These are phyloP conservation scores for Phytophthora kernoviae DNA, from an alignment of 352 stramenopile species.

Conservation along the genomic window DNA sequence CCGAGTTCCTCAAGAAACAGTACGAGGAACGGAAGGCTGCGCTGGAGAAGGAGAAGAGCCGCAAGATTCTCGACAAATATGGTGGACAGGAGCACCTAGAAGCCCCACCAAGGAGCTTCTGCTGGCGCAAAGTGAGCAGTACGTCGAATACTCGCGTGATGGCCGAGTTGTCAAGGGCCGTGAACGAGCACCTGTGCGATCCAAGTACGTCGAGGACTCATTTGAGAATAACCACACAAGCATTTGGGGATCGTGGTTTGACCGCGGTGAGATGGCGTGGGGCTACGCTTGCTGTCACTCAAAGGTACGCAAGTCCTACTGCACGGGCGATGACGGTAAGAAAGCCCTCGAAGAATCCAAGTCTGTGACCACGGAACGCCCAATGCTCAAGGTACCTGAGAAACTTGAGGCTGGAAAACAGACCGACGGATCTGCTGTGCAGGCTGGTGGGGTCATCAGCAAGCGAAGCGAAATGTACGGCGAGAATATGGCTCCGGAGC, in stretches of 20 bases:
- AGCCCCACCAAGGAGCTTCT: slow-evolving; percentile 81
- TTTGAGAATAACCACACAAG: slow-evolving; percentile 96
- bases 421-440: slow-evolving; percentile 13
- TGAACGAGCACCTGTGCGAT: slow-evolving; percentile 83
- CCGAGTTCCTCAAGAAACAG: slow-evolving; percentile 96
- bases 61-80: slow-evolving; percentile 96
- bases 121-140: slow-evolving; percentile 90
- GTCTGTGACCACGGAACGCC: slow-evolving; percentile 45
- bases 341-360: slow-evolving; percentile 86
- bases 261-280: slow-evolving; percentile 93
- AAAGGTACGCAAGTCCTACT: slow-evolving; percentile 95
- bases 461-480: slow-evolving; percentile 91
- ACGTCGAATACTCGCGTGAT: slow-evolving; percentile 94
- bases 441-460: slow-evolving; percentile 37
- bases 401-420: slow-evolving; percentile 19
- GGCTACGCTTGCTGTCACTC: slow-evolving; percentile 98
- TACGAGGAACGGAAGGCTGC: slow-evolving; percentile 80
- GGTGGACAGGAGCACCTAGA: slow-evolving; percentile 93
- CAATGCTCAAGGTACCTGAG: slow-evolving; percentile 50
- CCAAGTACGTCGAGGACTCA: slow-evolving; percentile 99
- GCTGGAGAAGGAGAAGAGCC: slow-evolving; percentile 69
- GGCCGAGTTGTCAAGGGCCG: slow-evolving; percentile 87
- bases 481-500: slow-evolving; percentile 75
- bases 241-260: slow-evolving; percentile 99
- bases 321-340: slow-evolving; percentile 94